Evolutionary conservation across 306 rosid species (phyloP).

Genomic region (Vicia faba): DNA sequence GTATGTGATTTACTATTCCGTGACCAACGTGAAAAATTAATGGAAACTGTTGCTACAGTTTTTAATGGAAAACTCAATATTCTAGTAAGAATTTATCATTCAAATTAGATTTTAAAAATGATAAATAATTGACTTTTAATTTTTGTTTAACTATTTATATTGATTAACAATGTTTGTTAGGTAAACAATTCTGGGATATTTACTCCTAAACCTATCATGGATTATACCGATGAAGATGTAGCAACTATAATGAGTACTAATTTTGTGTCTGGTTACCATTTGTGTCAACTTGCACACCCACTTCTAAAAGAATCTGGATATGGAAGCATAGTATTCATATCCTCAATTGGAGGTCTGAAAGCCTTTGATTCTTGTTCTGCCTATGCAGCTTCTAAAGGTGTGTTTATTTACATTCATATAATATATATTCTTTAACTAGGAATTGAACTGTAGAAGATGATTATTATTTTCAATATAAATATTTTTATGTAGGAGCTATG

Average conservation of each 20-base stretch:
- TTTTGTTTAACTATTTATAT: too few relatives aligned
- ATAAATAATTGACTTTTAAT: too few relatives aligned
- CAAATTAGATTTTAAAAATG: neutral
- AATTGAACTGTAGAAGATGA: neutral
- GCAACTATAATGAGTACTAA: constrained; percentile 34
- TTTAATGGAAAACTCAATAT: constrained; percentile 47
- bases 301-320: constrained; percentile 39
- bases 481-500: constrained; percentile 51
- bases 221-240: constrained; percentile 34
- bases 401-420: neutral
- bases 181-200: constrained; percentile 44
- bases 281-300: constrained; percentile 49
- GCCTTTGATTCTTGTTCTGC: constrained; percentile 46
- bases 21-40: constrained; percentile 37
- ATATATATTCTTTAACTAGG: neutral
- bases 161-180: neutral
- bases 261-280: constrained; percentile 39
- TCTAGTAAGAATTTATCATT: constrained; percentile 29
- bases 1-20: constrained; percentile 35
- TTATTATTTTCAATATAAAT: neutral
- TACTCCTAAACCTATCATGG: neutral
- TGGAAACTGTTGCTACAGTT: constrained; percentile 33
- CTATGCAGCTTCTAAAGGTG: constrained; percentile 73
- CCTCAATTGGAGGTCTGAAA: constrained; percentile 34
- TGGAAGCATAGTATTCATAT: constrained; percentile 43